Base-by-base conservation (phyloP, 768 basidiomycete genomes). In the Tephrocybe sp. region DNA sequence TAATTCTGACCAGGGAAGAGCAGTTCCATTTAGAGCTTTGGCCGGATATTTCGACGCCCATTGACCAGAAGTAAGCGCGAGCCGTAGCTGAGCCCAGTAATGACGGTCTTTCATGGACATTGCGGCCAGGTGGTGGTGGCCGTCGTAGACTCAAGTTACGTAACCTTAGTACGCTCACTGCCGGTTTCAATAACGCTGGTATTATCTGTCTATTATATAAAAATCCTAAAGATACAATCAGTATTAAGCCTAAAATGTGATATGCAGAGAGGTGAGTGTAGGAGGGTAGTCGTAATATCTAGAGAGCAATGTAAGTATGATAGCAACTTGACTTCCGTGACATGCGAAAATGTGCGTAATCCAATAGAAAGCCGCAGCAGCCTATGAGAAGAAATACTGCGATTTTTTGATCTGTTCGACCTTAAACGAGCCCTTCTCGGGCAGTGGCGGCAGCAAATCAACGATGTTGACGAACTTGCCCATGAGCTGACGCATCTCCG, bases 381-480 rank as follows among this genome's bases (percentile, higher is more conserved):
- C 58, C 70, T 80, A 97, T 38, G 94, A 95, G 78, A 98, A 98
- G 80, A 98, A 98, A 69, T 98, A 98, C 33, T 77, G 75, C 38
- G 88, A 91, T 51, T 82, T 69, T 65, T 87, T 87, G 69, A 98
- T 94, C 53, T 74, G 75, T 60, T 81, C 75, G 55, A 98, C 92
- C 57, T 90, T 80, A 65, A 98, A 97, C 50, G 74, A 73, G 48
- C 96, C 96, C 72, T 90, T 92, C 67, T 80, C 64, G 0, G 96
- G 96, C 17, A 93, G 66, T 0, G 84, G 86, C 0, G 94, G 94
- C 16, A 98, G 67, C 58, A 95, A 57, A 58, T 90, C 86, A 30
- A 73, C 68, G 39, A 98, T 68, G 57, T 82, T 75, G 48, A 97
- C 79, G 64, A 92, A 93, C 73, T 81, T 84, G 71, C 76, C 74